Conservation (phyloP, 306 rosid species). For the Mimosa bimucronata region DNA sequence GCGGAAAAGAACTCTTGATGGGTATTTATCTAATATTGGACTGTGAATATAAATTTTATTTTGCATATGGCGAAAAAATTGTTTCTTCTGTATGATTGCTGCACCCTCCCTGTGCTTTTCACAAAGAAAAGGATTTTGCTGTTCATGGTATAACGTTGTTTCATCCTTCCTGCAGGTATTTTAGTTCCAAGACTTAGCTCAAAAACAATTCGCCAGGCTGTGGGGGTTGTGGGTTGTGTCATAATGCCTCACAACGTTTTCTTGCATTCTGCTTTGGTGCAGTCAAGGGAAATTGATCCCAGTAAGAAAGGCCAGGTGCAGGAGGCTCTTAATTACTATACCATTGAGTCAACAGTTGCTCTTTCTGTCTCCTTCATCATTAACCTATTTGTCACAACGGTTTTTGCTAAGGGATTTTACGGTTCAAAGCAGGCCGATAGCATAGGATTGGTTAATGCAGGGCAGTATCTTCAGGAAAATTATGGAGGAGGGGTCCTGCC, state of each 20-base stretch:
- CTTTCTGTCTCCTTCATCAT: constrained; percentile 73
- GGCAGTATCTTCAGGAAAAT: constrained; percentile 79
- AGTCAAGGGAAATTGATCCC: constrained; percentile 77
- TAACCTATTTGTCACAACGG: constrained; percentile 79
- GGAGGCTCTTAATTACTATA: constrained; percentile 86
- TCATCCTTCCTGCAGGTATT: constrained; percentile 58
- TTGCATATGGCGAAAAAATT: constrained; percentile 1
- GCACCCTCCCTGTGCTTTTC: constrained; percentile 9
- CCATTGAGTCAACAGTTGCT: constrained; percentile 76
- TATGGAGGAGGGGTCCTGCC: constrained; percentile 85
- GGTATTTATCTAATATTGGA: constrained; percentile 48
- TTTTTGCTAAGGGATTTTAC: constrained; percentile 83
- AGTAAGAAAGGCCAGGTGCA: constrained; percentile 71
- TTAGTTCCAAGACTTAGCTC: constrained; percentile 84
- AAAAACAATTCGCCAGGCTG: constrained; percentile 87
- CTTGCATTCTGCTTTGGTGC: constrained; percentile 89
- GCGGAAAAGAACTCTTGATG: constrained; percentile 66
- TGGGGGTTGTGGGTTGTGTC: constrained; percentile 89
- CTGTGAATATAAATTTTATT: constrained; percentile 15
- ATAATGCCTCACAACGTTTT: constrained; percentile 93
- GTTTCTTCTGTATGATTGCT: constrained; percentile 9
- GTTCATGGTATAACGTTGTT: constrained; percentile 34
- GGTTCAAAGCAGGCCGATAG: constrained; percentile 64
- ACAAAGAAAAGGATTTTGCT: constrained; percentile 10
- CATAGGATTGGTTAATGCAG: constrained; percentile 88